Evolutionary conservation across 352 stramenopile species (phyloP).

Genomic region (Globisporangium echinulatum): DNA sequence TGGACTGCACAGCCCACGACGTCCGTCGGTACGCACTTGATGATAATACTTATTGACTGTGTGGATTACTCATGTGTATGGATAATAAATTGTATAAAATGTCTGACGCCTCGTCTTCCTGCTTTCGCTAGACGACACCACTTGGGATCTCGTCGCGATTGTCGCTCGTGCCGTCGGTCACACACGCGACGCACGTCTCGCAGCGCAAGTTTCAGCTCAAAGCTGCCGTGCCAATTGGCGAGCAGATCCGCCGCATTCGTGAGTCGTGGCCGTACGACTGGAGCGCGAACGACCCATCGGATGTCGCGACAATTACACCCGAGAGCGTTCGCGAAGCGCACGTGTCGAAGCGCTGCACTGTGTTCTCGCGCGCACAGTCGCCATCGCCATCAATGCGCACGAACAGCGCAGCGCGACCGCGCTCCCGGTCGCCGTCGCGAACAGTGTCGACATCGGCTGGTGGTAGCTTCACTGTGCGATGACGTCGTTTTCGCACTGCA

Average conservation of each 20-base stretch:
- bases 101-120: background rate
- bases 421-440: conserved; percentile 8
- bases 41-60: too few relatives aligned
- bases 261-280: conserved; percentile 64
- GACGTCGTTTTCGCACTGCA: background rate
- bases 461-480: conserved; percentile 10
- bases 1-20: conserved; percentile 18
- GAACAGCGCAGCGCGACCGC: background rate
- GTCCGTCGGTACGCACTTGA: conserved; percentile 20
- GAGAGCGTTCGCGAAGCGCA: conserved; percentile 13
- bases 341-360: conserved; percentile 17
- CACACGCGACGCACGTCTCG: conserved; percentile 39
- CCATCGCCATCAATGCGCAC: background rate
- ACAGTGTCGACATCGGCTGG: background rate
- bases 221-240: conserved; percentile 18
- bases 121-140: conserved; percentile 3
- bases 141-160: conserved; percentile 14
- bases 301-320: background rate
- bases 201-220: conserved; percentile 18
- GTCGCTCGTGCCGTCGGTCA: conserved; percentile 33
- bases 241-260: conserved; percentile 55
- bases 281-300: conserved; percentile 15
- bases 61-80: too few relatives aligned
- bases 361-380: conserved; percentile 20
- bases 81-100: too few relatives aligned